phyloP scores from a whole-genome alignment of 164 flowering plant species.

The Chimonanthus praecox region DNA sequence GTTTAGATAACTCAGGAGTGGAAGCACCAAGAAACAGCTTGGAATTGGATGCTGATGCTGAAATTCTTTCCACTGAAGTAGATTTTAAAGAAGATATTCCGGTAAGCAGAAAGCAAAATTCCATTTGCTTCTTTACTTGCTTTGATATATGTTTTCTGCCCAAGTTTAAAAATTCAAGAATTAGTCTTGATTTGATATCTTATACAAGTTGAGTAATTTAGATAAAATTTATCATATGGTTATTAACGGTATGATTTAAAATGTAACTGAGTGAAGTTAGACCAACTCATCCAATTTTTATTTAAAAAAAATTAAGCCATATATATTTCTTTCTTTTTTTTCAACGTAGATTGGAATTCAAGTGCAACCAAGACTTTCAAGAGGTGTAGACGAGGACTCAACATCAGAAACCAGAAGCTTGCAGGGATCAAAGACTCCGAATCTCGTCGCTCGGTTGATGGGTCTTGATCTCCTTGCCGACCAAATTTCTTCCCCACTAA shows the following conservation, averaged over 20 bases:
- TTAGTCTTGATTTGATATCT: background rate
- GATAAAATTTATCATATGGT: no score
- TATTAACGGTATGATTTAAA: no score
- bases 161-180: background rate
- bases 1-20: constrained; percentile 36
- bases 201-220: background rate
- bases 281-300: no score
- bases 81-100: constrained; percentile 37
- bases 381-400: constrained; percentile 8
- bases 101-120: constrained; percentile 29
- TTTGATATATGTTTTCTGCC: background rate
- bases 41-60: constrained; percentile 37
- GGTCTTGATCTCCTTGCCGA: constrained; percentile 89
- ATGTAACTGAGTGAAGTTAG: no score
- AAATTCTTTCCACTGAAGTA: constrained; percentile 18
- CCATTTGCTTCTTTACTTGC: background rate
- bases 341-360: constrained; percentile 37
- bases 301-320: no score
- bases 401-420: constrained; percentile 38
- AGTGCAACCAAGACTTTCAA: constrained; percentile 27
- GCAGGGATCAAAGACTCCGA: constrained; percentile 66
- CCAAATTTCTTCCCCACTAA: background rate
- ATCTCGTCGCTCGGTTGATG: constrained; percentile 80
- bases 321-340: background rate
- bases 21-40: constrained; percentile 91